phyloP scores from a whole-genome alignment of 2,329 filamentous ascomycete genomes.

The Alternaria gansuensis region DNA sequence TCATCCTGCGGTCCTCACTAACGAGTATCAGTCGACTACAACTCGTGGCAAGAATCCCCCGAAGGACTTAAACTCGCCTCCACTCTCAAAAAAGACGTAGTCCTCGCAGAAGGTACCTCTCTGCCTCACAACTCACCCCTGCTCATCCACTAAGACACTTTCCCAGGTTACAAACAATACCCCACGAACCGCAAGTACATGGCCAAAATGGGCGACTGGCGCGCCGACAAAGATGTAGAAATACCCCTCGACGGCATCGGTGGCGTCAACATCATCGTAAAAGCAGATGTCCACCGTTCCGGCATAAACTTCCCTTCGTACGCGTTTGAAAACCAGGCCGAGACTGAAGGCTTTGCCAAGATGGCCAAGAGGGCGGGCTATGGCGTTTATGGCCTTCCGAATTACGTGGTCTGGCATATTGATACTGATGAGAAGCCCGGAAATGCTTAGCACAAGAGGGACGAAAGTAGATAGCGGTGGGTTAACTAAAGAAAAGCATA shows the following conservation, averaged over 20 bases:
- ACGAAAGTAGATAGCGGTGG: not conserved
- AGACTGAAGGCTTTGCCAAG: conserved; percentile 97
- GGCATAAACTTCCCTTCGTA: conserved; percentile 98
- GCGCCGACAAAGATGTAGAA: conserved; percentile 89
- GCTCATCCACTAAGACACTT: not conserved
- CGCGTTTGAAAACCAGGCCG: conserved; percentile 97
- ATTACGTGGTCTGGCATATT: conserved; percentile 98
- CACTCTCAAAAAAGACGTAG: conserved; percentile 77
- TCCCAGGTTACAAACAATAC: conserved; percentile 87
- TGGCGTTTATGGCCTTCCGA: conserved; percentile 88
- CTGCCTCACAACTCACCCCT: not conserved
- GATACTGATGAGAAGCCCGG: conserved; percentile 95
- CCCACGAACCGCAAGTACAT: conserved; percentile 90
- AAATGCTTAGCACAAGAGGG: conserved; percentile 61
- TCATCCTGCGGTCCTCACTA: not conserved
- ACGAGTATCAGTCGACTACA: conserved; percentile 81
- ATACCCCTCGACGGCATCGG: conserved; percentile 94
- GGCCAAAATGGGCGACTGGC: conserved; percentile 90
- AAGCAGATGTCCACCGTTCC: conserved; percentile 95
- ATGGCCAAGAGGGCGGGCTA: conserved; percentile 98
- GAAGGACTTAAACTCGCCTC: conserved; percentile 79
- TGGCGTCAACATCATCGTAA: conserved; percentile 96
- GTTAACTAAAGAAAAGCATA: not conserved
- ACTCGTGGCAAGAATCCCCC: conserved; percentile 96
- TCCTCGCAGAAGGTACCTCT: conserved; percentile 83